Evolutionary conservation across 306 rosid genomes (phyloP).

Genomic region (Psophocarpus tetragonolobus): DNA sequence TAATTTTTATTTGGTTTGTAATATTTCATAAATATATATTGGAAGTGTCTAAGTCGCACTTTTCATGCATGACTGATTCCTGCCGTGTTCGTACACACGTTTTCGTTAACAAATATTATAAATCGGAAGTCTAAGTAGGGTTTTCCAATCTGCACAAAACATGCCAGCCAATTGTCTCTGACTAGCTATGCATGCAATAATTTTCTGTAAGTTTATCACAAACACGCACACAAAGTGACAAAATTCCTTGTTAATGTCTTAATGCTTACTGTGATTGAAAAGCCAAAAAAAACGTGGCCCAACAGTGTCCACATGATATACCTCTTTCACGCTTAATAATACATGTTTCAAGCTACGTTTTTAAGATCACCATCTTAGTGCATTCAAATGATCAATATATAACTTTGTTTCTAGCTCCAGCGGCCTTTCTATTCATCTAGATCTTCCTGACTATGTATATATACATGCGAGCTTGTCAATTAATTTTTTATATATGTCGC

Average conservation of each 20-base stretch:
- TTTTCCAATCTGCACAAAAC: slow-evolving; percentile 16
- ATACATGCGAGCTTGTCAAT: slow-evolving; percentile 4
- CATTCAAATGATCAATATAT: neutral
- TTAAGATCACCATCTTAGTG: neutral
- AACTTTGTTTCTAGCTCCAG: slow-evolving; percentile 32
- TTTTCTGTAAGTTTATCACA: neutral
- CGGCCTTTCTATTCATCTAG: slow-evolving; percentile 30
- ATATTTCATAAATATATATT: neutral
- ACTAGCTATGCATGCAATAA: slow-evolving; percentile 29
- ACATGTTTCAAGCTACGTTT: neutral
- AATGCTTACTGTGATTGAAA: slow-evolving; percentile 33
- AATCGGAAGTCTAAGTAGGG: slow-evolving; percentile 27
- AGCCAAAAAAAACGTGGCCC: slow-evolving; percentile 41
- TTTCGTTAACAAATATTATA: slow-evolving; percentile 28
- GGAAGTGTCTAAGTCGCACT: neutral
- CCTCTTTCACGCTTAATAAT: slow-evolving; percentile 30
- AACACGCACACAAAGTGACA: neutral
- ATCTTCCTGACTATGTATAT: neutral
- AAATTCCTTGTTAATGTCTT: slow-evolving; percentile 34
- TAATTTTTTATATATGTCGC: neutral
- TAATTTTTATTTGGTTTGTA: slow-evolving; percentile 9
- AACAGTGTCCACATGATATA: slow-evolving; percentile 40
- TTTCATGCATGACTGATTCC: slow-evolving; percentile 18
- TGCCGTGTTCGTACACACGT: slow-evolving; percentile 51
- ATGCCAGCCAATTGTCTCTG: slow-evolving; percentile 38